Evolutionary conservation across 2,329 filamentous ascomycete species (phyloP).

Genomic region (Emergomyces orientalis): DNA sequence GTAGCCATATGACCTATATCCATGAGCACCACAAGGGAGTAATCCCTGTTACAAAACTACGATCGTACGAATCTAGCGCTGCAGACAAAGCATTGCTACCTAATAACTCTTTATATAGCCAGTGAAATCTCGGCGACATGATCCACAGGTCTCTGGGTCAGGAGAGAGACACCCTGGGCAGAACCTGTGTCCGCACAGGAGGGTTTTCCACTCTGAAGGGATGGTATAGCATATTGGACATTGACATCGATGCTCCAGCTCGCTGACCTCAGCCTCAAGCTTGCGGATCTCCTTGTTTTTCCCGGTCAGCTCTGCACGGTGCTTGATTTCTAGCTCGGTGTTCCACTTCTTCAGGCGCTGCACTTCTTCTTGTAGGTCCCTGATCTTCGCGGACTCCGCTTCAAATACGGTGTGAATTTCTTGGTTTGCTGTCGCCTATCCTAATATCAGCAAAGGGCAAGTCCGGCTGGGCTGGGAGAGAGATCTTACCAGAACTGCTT

Average conservation of each 20-base stretch:
- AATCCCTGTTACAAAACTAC: too few species aligned
- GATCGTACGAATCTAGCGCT: too few species aligned
- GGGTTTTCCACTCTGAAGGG: constrained; percentile 2
- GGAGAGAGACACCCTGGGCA: constrained; percentile 6
- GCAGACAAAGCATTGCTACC: too few species aligned
- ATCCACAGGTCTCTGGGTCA: constrained; percentile 5
- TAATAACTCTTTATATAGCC: constrained; percentile 7
- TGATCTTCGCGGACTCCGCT: constrained; percentile 4
- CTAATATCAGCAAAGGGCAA: constrained; percentile 9
- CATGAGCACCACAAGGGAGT: too few species aligned
- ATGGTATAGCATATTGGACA: constrained; percentile 8
- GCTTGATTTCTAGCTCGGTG: too few species aligned
- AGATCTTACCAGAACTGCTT: too few species aligned
- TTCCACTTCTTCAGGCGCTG: constrained; percentile 7
- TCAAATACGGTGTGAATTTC: constrained; percentile 8
- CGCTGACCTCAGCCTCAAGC: constrained; percentile 4
- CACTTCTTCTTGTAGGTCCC: constrained; percentile 8
- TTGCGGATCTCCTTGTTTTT: constrained; percentile 4
- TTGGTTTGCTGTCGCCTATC: constrained; percentile 3
- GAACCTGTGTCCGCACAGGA: constrained; percentile 8
- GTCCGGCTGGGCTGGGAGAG: too few species aligned
- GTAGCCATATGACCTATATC: too few species aligned
- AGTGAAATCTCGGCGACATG: constrained; percentile 4
- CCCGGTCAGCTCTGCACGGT: constrained; percentile 8
- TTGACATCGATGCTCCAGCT: constrained; percentile 8